Conservation (phyloP, 2,329 filamentous ascomycete species). For the Cyphellophora europaea region DNA sequence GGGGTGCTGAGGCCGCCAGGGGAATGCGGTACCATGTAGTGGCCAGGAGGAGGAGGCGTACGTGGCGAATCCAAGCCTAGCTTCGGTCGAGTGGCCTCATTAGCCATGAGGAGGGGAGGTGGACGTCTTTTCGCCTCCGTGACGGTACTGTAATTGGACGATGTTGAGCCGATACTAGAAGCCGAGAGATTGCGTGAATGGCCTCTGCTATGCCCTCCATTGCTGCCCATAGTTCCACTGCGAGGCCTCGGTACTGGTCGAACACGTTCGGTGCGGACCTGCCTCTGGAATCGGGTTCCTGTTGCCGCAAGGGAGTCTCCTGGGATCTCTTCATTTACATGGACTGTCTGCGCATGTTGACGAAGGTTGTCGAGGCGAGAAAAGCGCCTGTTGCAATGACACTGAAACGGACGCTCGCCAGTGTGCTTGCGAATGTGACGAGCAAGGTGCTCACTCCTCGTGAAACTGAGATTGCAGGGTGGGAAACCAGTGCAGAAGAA, state of each 20-base stretch:
- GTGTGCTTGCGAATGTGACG: slow-evolving; percentile 97
- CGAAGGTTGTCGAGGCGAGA: slow-evolving; percentile 89
- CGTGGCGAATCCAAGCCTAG: slow-evolving; percentile 61
- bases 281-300: slow-evolving; percentile 82
- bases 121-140: slow-evolving; percentile 59
- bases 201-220: slow-evolving; percentile 61
- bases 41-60: slow-evolving; percentile 54
- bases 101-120: slow-evolving; percentile 76
- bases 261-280: slow-evolving; percentile 79
- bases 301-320: slow-evolving; percentile 87
- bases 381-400: slow-evolving; percentile 87
- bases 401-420: slow-evolving; percentile 91
- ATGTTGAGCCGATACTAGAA: slow-evolving; percentile 72
- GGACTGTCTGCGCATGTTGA: slow-evolving; percentile 94
- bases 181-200: slow-evolving; percentile 79
- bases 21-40: slow-evolving; percentile 56
- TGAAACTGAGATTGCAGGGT: slow-evolving; percentile 89
- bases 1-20: slow-evolving; percentile 72
- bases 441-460: slow-evolving; percentile 87
- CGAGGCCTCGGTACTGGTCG: slow-evolving; percentile 65
- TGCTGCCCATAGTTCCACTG: slow-evolving; percentile 67
- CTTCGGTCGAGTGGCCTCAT: slow-evolving; percentile 49
- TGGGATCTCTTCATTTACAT: slow-evolving; percentile 95
- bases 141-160: slow-evolving; percentile 57
- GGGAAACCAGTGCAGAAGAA: slow-evolving; percentile 96